These are phyloP conservation scores for Sarcomyxa edulis DNA, from an alignment of 768 basidiomycete species.

Conservation along the genomic window DNA sequence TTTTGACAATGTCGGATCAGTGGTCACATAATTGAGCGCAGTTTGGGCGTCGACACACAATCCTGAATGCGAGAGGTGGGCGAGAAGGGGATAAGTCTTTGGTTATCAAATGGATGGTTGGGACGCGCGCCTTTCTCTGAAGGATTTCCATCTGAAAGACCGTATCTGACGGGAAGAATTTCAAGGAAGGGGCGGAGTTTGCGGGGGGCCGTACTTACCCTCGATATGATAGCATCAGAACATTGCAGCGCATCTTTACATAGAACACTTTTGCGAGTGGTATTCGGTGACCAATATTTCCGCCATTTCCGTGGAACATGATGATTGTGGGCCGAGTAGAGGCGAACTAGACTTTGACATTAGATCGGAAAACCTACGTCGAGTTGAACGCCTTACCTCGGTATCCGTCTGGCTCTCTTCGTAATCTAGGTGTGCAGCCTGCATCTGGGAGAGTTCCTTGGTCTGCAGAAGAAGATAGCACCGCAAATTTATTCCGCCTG, in stretches of 20 bases:
- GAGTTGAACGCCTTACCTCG: slow-evolving; percentile 38
- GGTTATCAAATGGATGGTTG: too few relatives aligned
- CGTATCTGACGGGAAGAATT: slow-evolving; percentile 54
- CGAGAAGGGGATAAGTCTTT: background rate
- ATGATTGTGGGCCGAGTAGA: slow-evolving; percentile 74
- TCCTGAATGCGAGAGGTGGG: slow-evolving; percentile 32
- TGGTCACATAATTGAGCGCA: slow-evolving; percentile 65
- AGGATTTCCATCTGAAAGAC: slow-evolving; percentile 79
- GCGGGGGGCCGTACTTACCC: slow-evolving; percentile 65
- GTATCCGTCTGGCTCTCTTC: slow-evolving; percentile 44
- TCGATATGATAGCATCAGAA: slow-evolving; percentile 90
- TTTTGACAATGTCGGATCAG: slow-evolving; percentile 56
- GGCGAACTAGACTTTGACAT: slow-evolving; percentile 27
- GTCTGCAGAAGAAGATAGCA: slow-evolving; percentile 75
- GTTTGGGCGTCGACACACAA: slow-evolving; percentile 84
- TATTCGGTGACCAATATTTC: slow-evolving; percentile 85
- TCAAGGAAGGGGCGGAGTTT: background rate
- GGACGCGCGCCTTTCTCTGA: slow-evolving; percentile 68
- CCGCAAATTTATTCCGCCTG: slow-evolving; percentile 66
- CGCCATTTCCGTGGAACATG: slow-evolving; percentile 92
- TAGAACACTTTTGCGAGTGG: slow-evolving; percentile 84
- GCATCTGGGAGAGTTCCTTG: slow-evolving; percentile 35
- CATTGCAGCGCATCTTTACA: slow-evolving; percentile 83
- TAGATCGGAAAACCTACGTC: background rate
- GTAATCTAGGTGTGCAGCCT: slow-evolving; percentile 26